Base-by-base conservation (phyloP, 2,329 filamentous ascomycete genomes). In the Aspergillus sp. region DNA sequence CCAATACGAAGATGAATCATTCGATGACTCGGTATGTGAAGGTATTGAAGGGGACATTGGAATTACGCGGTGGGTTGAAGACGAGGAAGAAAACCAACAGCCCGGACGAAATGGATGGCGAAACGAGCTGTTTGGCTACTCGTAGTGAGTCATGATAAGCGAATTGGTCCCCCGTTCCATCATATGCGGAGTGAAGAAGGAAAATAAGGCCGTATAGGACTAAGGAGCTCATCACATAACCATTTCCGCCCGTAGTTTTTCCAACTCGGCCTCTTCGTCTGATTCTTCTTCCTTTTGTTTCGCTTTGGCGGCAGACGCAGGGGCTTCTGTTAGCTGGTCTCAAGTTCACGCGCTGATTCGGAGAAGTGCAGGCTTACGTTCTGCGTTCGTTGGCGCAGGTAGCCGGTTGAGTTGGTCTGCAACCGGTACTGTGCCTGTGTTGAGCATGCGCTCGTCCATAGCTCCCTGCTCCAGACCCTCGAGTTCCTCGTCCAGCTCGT, bases 181-280 rank as follows among this genome's bases (percentile, higher is more conserved):
- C 53, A 63, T 58, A 49, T 41, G 49, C 34, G 51, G 40, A 50
- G 30, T 13, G 24, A 41, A 41, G 37, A 46, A 45, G 19, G 30
- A 17, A 47, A 17, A 54, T 30, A 50, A 48, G 49, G 51, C 34
- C 51, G 17, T 40, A n/a, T 37, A 42, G 24, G 6, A 19, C 45
- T 5, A 45, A 30, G 30, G 22, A 40, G 39, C 39, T 17, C 15
- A 70, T 77, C 76, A 96, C 89, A 97, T 96, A 64, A 93, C 93
- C 93, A 98, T 98, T 77, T 97, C 93, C 37, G 91, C 93, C 74
- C 96, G 92, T 66, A 99, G 77, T 79, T 95, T 97, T 76, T 89
- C 86, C 71, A 98, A 81, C 79, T 98, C 93, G 69, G 89, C 93
- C 76, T 98, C 93, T 73, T 98, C 95, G 82, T 98, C 93, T 75